Conservation (phyloP, 2,329 filamentous ascomycete species). For the Cyanodermella asteris region DNA sequence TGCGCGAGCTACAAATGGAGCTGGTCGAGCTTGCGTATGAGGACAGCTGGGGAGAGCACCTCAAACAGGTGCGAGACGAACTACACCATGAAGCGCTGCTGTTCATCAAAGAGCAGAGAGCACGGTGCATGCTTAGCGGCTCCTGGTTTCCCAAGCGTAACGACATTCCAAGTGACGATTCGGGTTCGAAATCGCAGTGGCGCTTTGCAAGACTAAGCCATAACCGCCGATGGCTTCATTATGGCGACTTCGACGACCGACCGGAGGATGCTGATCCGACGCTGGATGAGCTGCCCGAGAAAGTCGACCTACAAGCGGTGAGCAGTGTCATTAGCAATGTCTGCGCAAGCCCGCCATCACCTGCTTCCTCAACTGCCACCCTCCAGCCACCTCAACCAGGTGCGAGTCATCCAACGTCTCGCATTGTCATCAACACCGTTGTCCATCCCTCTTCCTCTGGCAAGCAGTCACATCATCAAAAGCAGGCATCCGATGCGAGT, state of each 20-base stretch:
- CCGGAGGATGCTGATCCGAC: constrained; percentile 42
- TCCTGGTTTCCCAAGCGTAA: constrained; percentile 54
- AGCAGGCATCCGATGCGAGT: constrained; percentile 13
- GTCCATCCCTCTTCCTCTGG: constrained; percentile 31
- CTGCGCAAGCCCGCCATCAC: constrained; percentile 33
- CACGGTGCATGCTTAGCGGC: constrained; percentile 70
- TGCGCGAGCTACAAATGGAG: constrained; percentile 83
- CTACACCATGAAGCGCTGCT: constrained; percentile 77
- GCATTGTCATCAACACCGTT: constrained; percentile 81
- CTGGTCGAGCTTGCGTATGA: constrained; percentile 79
- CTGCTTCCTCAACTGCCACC: constrained; percentile 20
- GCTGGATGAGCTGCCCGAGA: constrained; percentile 53
- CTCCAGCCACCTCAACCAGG: constrained; percentile 14
- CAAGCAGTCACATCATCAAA: constrained; percentile 17
- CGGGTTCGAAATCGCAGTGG: constrained; percentile 46
- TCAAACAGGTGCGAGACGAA: constrained; percentile 77
- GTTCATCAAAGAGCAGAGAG: constrained; percentile 92
- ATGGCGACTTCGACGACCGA: constrained; percentile 57
- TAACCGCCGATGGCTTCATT: constrained; percentile 77
- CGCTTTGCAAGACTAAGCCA: constrained; percentile 76
- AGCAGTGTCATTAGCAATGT: constrained; percentile 91
- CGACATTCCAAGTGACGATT: constrained; percentile 17
- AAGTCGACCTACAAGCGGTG: constrained; percentile 68
- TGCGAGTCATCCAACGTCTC: constrained; percentile 17
- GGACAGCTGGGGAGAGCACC: constrained; percentile 78